Evolutionary conservation across 768 basidiomycete genomes (phyloP).

Genomic region (Rubroboletus pulcherrimus): DNA sequence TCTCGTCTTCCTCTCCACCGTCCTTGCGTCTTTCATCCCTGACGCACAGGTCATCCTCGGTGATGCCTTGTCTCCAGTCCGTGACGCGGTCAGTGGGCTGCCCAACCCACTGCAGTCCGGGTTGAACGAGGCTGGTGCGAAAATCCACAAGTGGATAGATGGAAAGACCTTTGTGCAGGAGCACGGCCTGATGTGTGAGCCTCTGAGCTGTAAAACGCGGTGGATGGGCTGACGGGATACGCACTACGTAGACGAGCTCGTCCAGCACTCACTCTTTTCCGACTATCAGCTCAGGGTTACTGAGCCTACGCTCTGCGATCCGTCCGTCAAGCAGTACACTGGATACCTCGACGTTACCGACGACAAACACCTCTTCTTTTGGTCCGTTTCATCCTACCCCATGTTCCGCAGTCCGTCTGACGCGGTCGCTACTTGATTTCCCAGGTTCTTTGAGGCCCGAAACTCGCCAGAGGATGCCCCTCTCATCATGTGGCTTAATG

Average conservation of each 20-base stretch:
- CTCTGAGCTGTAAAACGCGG: constrained; percentile 3
- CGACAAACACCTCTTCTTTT: constrained; percentile 84
- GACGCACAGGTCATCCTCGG: constrained; percentile 45
- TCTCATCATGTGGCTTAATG: constrained; percentile 88
- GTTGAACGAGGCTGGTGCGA: constrained; percentile 40
- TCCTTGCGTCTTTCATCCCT: constrained; percentile 36
- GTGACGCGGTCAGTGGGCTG: constrained; percentile 33
- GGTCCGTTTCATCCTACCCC: constrained; percentile 40
- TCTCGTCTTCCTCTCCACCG: constrained; percentile 34
- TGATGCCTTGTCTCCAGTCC: constrained; percentile 20
- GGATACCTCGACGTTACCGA: constrained; percentile 82
- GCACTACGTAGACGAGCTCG: constrained; percentile 50
- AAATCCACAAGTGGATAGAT: constrained; percentile 58
- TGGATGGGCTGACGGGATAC: constrained; percentile 1
- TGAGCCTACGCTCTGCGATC: constrained; percentile 72
- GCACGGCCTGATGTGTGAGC: constrained; percentile 69
- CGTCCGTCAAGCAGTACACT: constrained; percentile 68
- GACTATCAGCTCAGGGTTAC: constrained; percentile 58
- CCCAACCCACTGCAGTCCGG: constrained; percentile 42
- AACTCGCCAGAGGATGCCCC: constrained; percentile 71
- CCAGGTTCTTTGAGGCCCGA: constrained; percentile 88
- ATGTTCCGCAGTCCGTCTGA: background rate
- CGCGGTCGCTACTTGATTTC: background rate
- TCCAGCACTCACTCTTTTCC: constrained; percentile 51
- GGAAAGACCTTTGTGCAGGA: constrained; percentile 68